Evolutionary conservation across 139 green algal genomes (phyloP), one percentile per base, ranked within the genome.

Genomic region (Tetradesmus obliquus): DNA sequence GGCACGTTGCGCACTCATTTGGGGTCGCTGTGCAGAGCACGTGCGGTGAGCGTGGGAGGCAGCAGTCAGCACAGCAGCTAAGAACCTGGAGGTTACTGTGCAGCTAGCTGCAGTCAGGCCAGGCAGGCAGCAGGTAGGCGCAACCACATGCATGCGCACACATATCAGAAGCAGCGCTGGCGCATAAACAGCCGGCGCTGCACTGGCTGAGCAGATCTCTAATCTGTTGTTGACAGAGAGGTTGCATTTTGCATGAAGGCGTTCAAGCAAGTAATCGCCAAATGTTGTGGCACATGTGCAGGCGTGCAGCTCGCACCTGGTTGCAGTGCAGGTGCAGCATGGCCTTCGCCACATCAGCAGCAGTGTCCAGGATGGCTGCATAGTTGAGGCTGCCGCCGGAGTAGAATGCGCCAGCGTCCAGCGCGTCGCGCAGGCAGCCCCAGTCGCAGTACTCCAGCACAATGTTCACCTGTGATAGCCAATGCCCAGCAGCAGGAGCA

Each of bases 361-460:
- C 91, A 12, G 88, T 93, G 91, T 93, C 90, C 19, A 93, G 55
- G 0, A 93, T 88, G n/a, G 90, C 90, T 8, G 57, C 74, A 53
- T 91, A 91, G 84, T 93, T 91, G 66, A 88, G 79, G 55, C 24
- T 24, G 81, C 51, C 81, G 9, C 71, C 57, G 7, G 57, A 66
- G 57, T 66, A 9, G 88, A 90, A 93, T 1, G 74, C 91, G 3
- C 88, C 91, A 2, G 76, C 89, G 84, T 95, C 91, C 45, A 96
- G 82, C 6, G 92, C 91, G 13, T 92, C 88, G 8, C 91, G 76
- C 74, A 95, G 71, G 69, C 91, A 94, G 45, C 93, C 93, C 71
- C 58, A 71, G 76, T 95, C 92, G 74, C 93, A 95, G 81, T 91
- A 94, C 92, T 95, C 87, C 81, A 93, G 71, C 58, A 92, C 88